Conservation (phyloP, 495 filamentous ascomycete species). For the Gamarada debralockiae region DNA sequence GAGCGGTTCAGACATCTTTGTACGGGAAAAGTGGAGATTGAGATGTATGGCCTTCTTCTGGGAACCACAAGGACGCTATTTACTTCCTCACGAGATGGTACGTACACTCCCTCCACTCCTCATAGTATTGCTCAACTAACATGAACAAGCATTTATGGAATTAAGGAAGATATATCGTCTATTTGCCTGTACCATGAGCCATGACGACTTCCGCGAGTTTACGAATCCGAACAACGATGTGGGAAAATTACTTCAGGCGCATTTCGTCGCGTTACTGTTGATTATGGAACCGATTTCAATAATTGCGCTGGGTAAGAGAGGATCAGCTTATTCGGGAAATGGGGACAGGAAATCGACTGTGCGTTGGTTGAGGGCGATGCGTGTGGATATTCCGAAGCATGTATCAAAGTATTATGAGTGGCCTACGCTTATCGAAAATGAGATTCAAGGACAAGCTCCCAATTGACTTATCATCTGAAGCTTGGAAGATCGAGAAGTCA, state of each 20-base stretch:
- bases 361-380: slow-evolving; percentile 28
- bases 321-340: neutral
- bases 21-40: slow-evolving; percentile 14
- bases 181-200: slow-evolving; percentile 32
- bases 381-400: slow-evolving; percentile 33
- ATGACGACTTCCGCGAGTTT: slow-evolving; percentile 49
- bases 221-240: slow-evolving; percentile 45
- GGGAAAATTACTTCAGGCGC: slow-evolving; percentile 47
- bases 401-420: slow-evolving; percentile 38
- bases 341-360: neutral
- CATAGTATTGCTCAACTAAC: neutral
- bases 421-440: slow-evolving; percentile 43
- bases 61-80: slow-evolving; percentile 19
- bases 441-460: too few species aligned
- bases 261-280: slow-evolving; percentile 57
- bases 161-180: slow-evolving; percentile 31
- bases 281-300: slow-evolving; percentile 46
- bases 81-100: slow-evolving; percentile 27
- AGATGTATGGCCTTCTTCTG: slow-evolving; percentile 20
- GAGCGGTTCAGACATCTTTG: slow-evolving; percentile 33
- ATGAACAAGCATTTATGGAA: slow-evolving; percentile 25
- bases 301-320: slow-evolving; percentile 6
- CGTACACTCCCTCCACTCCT: neutral
- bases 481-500: too few species aligned
- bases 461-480: too few species aligned